A percentile compares a stretch with the other conserved stretches of the same genome.
phyloP scores from a whole-genome alignment of 306 rosid species.

The Citrullus amarus region DNA sequence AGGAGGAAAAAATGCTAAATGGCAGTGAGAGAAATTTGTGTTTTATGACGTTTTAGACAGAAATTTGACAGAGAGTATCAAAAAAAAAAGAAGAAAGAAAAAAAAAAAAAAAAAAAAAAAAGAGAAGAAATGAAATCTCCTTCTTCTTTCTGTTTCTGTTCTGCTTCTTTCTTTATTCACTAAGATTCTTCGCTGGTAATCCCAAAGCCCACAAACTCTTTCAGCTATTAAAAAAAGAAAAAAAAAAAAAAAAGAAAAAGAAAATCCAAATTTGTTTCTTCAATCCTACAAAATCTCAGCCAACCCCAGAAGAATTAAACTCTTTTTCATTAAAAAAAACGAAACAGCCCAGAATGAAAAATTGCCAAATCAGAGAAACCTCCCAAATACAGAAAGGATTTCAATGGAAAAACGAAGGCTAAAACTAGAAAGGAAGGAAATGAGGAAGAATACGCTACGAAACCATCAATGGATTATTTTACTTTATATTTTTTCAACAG shows the following conservation, averaged over 20 bases:
- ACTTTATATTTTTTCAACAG: neutral
- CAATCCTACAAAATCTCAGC: neutral
- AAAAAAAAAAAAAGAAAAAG: neutral
- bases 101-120: neutral
- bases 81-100: slow-evolving; percentile 2
- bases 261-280: neutral
- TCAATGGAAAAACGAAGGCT: neutral
- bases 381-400: neutral
- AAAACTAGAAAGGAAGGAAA: neutral
- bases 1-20: slow-evolving; percentile 21
- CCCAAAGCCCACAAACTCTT: neutral
- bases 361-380: neutral
- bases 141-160: slow-evolving; percentile 1
- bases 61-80: slow-evolving; percentile 26
- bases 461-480: neutral
- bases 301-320: neutral
- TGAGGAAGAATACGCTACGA: neutral
- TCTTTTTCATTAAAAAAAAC: neutral
- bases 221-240: neutral
- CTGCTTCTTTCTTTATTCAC: slow-evolving; percentile 8
- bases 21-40: slow-evolving; percentile 22
- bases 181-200: slow-evolving; percentile 32
- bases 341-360: neutral
- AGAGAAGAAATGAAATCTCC: slow-evolving; percentile 8
- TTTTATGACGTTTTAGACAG: slow-evolving; percentile 28